Evolutionary conservation across 2,329 filamentous ascomycete species (phyloP).

Genomic region (Pseudogymnoascus sp.): DNA sequence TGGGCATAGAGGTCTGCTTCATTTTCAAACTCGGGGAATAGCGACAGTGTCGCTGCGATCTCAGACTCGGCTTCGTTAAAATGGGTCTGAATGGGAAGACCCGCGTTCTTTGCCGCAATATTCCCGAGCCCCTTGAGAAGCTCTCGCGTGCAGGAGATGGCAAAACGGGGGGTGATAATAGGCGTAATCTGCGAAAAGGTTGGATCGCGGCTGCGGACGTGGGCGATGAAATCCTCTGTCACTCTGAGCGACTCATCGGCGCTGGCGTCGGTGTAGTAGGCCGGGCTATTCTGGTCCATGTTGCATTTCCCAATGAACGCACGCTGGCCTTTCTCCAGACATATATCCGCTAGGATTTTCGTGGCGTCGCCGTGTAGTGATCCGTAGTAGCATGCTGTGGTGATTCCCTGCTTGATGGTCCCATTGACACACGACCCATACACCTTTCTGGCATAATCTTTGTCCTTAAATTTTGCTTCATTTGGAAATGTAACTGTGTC

Average conservation of each 20-base stretch:
- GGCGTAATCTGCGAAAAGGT: constrained; percentile 37
- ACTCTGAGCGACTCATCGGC: constrained; percentile 39
- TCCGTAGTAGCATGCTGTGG: constrained; percentile 82
- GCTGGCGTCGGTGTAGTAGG: constrained; percentile 44
- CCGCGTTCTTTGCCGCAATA: constrained; percentile 40
- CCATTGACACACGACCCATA: constrained; percentile 70
- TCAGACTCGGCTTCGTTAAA: constrained; percentile 59
- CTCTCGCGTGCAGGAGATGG: constrained; percentile 49
- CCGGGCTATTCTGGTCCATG: constrained; percentile 65
- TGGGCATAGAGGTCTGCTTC: constrained; percentile 53
- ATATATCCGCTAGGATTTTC: constrained; percentile 77
- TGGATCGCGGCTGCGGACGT: constrained; percentile 26
- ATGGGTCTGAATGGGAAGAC: constrained; percentile 55
- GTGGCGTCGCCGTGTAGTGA: constrained; percentile 78
- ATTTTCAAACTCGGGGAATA: constrained; percentile 49
- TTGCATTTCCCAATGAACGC: constrained; percentile 68
- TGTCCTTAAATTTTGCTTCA: constrained; percentile 58
- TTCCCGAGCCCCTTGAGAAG: constrained; percentile 48
- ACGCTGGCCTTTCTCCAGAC: constrained; percentile 68
- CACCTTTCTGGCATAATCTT: constrained; percentile 54
- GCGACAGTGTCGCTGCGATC: constrained; percentile 42
- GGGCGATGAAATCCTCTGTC: constrained; percentile 25
- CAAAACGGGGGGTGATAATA: constrained; percentile 43
- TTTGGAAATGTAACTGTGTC: constrained; percentile 54
- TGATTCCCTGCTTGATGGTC: constrained; percentile 80